Evolutionary conservation across 108 stramenopile species (phyloP), one percentile per base, ranked within the genome.

Genomic region (Conticribra weissflogii): DNA sequence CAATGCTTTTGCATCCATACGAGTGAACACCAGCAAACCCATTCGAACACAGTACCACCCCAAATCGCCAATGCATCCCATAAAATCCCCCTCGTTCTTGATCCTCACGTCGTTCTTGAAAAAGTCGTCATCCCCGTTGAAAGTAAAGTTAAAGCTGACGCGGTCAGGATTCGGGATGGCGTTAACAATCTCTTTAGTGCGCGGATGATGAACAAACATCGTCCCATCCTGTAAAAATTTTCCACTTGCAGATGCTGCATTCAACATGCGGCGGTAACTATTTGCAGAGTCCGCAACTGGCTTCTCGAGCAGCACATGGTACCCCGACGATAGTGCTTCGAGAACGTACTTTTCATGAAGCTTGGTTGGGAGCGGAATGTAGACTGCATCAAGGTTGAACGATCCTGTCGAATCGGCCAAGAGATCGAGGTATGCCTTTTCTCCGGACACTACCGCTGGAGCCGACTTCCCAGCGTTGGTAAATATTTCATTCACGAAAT

Each of bases 231-330:
- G 82, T 21, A 91, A 64, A 59, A 85, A 79, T 60, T 80, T 82
- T 17, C 76, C 72, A 27, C 78, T 58, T 54, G 76, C 27, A 12
- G 80, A 72, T 12, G 90, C 90, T 18, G 59, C 25, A 7, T 64
- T 17, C 16, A 88, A 65, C 66, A 87, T 80, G 29, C 77, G 68
- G 22, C 63, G 55, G 53, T 87, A 88, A 16, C 75, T 75, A 15
- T 49, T 45, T 15, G 82, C 47, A 17, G 63, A 72, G 3, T 63
- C 71, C 2, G 87, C 85, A n/a, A 86, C 81, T 1, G 90, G 87
- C 55, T 91, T 87, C 59, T 88, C 83, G 22, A 85, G 50, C 19
- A 91, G 34, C 2, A 91, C 90, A 62, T 91, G 90, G 44, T 86
- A 81, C 23, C 67, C 57, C 3, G 70, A 63, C 44, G 71, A 24